phyloP scores from a whole-genome alignment of 208 protist genomes.

The Wallacemonas rigidus region DNA sequence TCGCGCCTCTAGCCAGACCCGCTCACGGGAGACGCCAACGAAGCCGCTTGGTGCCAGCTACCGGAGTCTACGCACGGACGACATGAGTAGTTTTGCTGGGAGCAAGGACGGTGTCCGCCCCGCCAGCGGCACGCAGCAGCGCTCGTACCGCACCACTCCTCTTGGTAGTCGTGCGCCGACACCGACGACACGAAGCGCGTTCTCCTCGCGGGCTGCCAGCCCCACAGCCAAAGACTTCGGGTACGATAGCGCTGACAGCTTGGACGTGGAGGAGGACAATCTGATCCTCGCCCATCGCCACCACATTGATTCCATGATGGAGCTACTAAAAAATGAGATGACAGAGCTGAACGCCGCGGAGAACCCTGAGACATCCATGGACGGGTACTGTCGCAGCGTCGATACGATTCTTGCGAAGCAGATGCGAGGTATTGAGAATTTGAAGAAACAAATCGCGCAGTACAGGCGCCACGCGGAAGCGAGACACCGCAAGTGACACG shows the following conservation, averaged over 20 bases:
- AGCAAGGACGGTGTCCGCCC: conserved; percentile 33
- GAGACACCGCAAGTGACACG: conserved; percentile 19
- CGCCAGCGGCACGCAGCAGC: conserved; percentile 2
- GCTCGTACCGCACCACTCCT: conserved; percentile 25
- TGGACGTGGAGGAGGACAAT: conserved; percentile 91
- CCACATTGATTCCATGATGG: conserved; percentile 94
- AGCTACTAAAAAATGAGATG: conserved; percentile 93
- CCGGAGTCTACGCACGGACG: conserved; percentile 31
- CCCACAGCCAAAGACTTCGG: conserved; percentile 50
- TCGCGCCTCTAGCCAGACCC: conserved; percentile 56
- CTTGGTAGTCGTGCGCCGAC: conserved; percentile 35
- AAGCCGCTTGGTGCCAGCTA: conserved; percentile 36
- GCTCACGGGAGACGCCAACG: conserved; percentile 62
- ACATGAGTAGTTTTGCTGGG: conserved; percentile 40
- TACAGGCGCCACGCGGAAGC: conserved; percentile 58
- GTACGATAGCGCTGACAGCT: conserved; percentile 72
- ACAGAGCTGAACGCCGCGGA: conserved; percentile 90
- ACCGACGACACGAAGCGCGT: conserved; percentile 31
- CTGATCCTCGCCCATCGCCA: conserved; percentile 88
- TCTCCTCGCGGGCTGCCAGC: conserved; percentile 32
- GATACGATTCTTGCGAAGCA: conserved; percentile 78
- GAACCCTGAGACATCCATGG: conserved; percentile 86
- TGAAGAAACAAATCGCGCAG: conserved; percentile 77
- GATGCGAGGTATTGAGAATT: conserved; percentile 70
- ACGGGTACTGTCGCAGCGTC: conserved; percentile 87